These are phyloP conservation scores for Histomonas meleagridis DNA, from an alignment of 208 protist genomes.

Conservation along the genomic window DNA sequence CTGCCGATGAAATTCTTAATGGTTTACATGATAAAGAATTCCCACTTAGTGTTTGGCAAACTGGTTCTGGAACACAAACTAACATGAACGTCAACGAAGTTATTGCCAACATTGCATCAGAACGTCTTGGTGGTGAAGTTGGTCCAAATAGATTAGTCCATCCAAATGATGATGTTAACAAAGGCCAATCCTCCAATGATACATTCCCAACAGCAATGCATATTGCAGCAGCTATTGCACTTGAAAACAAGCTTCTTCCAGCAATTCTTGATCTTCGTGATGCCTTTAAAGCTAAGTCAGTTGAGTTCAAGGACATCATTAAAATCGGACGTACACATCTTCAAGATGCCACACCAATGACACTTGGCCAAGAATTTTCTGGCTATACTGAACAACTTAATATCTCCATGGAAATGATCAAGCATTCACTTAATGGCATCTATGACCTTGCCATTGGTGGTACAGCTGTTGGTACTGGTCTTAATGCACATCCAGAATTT, in stretches of 20 bases:
- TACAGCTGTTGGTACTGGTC: constrained; percentile 72
- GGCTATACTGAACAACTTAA: constrained; percentile 63
- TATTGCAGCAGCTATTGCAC: constrained; percentile 55
- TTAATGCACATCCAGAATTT: constrained; percentile 60
- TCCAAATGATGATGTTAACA: constrained; percentile 78
- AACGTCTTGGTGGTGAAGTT: constrained; percentile 62
- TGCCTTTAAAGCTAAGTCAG: constrained; percentile 54
- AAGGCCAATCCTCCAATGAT: constrained; percentile 68
- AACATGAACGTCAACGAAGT: constrained; percentile 84
- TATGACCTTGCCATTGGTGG: constrained; percentile 67
- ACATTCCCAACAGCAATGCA: constrained; percentile 67
- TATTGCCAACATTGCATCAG: constrained; percentile 67
- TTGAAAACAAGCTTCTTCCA: constrained; percentile 55
- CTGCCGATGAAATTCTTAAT: constrained; percentile 58
- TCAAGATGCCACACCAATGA: constrained; percentile 72
- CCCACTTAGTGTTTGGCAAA: constrained; percentile 59
- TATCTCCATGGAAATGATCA: constrained; percentile 53
- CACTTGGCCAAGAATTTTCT: constrained; percentile 63
- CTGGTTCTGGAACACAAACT: constrained; percentile 69
- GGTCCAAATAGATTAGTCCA: constrained; percentile 63
- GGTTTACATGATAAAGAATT: constrained; percentile 51
- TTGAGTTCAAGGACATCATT: constrained; percentile 62
- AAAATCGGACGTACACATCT: constrained; percentile 76
- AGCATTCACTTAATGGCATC: constrained; percentile 52
- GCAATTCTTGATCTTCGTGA: constrained; percentile 48